Percentiles rank a stretch among this genome's conserved stretches.
Conservation (phyloP, 75 land plant genomes). For the Adiantum capillusveneris region DNA sequence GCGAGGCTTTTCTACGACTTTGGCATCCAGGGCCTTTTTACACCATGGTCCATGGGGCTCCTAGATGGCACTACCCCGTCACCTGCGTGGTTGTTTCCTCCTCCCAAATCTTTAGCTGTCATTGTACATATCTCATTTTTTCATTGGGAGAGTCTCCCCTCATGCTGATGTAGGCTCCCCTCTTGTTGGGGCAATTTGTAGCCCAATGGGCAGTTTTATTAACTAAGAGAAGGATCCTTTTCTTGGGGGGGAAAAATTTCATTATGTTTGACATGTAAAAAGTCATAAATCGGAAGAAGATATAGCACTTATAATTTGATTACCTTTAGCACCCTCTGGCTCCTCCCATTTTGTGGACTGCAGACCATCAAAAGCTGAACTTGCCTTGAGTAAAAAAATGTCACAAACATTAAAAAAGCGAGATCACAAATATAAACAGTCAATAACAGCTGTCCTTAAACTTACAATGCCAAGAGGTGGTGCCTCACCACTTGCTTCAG, state of each 20-base stretch:
- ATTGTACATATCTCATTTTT: no score
- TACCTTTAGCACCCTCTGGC: slow-evolving; percentile 87
- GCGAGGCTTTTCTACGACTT: no score
- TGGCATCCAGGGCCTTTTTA: no score
- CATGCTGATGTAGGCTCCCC: no score
- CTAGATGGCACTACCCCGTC: no score
- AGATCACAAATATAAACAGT: neutral
- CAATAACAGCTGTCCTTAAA: slow-evolving; percentile 4
- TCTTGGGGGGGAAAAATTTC: neutral
- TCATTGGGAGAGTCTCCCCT: no score
- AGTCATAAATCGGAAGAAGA: no score
- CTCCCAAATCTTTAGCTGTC: slow-evolving; percentile 5
- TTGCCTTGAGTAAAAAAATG: slow-evolving; percentile 32
- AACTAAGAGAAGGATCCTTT: no score
- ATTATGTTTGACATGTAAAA: neutral
- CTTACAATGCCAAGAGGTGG: slow-evolving; percentile 85
- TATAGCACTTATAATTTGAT: slow-evolving; percentile 4
- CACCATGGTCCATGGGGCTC: no score
- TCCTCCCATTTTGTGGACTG: slow-evolving; percentile 81
- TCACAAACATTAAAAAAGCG: neutral
- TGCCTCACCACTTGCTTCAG: slow-evolving; percentile 83
- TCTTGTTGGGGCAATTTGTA: no score
- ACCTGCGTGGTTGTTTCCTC: no score
- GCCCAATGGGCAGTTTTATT: no score
- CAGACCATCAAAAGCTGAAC: slow-evolving; percentile 89